Conservation (phyloP, 2,329 filamentous ascomycete genomes). For the Aureobasidium sp. region DNA sequence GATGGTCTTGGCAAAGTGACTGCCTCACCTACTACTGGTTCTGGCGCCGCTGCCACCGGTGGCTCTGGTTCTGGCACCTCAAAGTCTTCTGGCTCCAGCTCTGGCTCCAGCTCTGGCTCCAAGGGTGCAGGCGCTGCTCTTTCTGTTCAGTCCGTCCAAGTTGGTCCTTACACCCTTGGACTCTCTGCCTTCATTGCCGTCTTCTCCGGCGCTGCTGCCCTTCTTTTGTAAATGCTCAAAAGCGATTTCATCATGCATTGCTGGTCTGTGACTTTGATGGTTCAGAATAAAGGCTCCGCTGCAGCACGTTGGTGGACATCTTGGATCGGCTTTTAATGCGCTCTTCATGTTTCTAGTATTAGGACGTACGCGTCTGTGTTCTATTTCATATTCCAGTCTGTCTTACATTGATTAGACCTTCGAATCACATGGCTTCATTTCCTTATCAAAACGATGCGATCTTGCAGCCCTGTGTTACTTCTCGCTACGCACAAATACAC, state of each 20-base stretch:
- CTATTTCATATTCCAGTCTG: neutral
- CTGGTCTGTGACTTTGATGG: conserved; percentile 4
- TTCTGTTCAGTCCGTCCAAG: conserved; percentile 37
- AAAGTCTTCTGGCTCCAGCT: conserved; percentile 18
- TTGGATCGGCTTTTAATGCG: conserved; percentile 5
- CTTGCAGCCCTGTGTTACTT: neutral
- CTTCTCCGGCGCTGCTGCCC: conserved; percentile 46
- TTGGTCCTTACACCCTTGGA: conserved; percentile 40
- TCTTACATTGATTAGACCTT: neutral
- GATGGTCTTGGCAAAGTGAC: conserved; percentile 50
- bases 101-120: conserved; percentile 17
- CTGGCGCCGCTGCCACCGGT: conserved; percentile 23
- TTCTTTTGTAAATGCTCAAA: conserved; percentile 40
- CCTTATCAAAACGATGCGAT: neutral
- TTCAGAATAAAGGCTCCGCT: conserved; percentile 1
- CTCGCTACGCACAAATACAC: neutral
- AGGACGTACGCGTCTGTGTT: neutral
- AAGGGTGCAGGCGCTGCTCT: conserved; percentile 34
- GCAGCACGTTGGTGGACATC: neutral
- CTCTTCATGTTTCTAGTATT: conserved; percentile 9
- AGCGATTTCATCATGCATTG: conserved; percentile 1
- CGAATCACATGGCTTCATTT: neutral
- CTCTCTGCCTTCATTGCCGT: conserved; percentile 43
- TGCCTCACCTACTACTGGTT: conserved; percentile 36
- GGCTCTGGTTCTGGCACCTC: conserved; percentile 10